A percentile compares a stretch with the other conserved stretches of the same genome.
Conservation (phyloP, 2,329 filamentous ascomycete species). For the Fusarium falciforme region DNA sequence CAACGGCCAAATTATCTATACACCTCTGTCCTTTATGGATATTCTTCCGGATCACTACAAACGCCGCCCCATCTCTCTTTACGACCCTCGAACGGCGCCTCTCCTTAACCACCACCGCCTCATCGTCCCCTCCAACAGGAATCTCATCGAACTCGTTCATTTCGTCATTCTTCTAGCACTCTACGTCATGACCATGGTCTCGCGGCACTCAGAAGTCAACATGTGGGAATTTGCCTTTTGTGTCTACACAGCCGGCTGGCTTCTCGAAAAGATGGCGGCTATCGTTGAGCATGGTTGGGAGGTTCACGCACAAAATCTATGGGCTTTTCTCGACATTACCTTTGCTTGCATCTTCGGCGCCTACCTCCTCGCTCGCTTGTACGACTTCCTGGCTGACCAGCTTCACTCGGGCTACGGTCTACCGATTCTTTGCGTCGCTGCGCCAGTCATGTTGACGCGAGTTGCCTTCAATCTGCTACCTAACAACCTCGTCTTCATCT, state of each 20-base stretch:
- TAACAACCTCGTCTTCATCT: conserved; percentile 81
- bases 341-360: conserved; percentile 71
- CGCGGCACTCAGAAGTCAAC: conserved; percentile 62
- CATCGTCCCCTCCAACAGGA: conserved; percentile 75
- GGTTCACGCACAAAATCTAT: conserved; percentile 79
- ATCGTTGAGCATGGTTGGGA: conserved; percentile 74
- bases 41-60: conserved; percentile 81
- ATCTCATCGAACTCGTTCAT: conserved; percentile 72
- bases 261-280: conserved; percentile 72
- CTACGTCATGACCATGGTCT: conserved; percentile 73
- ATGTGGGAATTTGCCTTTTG: conserved; percentile 69
- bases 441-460: conserved; percentile 76
- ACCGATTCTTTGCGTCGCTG: conserved; percentile 73
- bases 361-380: conserved; percentile 71
- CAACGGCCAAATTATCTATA: conserved; percentile 75
- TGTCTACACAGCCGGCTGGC: conserved; percentile 75
- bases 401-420: conserved; percentile 67
- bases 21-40: conserved; percentile 76
- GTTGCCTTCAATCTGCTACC: conserved; percentile 80
- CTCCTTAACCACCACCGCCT: conserved; percentile 78
- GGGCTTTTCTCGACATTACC: conserved; percentile 79
- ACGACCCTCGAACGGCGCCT: conserved; percentile 73
- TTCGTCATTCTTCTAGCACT: conserved; percentile 72
- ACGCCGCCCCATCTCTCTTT: conserved; percentile 75
- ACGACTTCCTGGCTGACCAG: conserved; percentile 61